Evolutionary conservation across 768 basidiomycete genomes (phyloP), one percentile per base, ranked within the genome.

Genomic region (Boletus sp.): DNA sequence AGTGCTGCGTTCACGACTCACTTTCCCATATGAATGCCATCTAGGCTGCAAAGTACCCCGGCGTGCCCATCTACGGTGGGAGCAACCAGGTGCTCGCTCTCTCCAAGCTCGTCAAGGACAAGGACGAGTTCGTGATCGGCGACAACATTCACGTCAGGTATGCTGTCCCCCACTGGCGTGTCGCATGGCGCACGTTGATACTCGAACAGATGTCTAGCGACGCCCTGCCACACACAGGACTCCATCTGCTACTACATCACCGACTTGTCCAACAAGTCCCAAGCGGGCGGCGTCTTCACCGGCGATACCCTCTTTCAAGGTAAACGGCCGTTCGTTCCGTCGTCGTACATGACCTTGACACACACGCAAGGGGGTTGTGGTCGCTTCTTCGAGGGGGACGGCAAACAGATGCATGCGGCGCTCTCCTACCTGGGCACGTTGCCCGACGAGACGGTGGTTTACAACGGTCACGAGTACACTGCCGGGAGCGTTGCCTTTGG

Each of bases 401-500:
- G 81, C 15, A 74, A 78, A 14, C 81, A 93, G 73, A 98, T 98
- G 96, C 79, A 90, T 64, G 73, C 77, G 0, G 87, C 95, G 2
- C 75, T 89, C 6, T 78, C 78, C 30, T 78, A 83, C 67, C 79
- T 98, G 54, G 85, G 78, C 12, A 80, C 80, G 0, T 79, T 98
- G 20, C 94, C 95, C 0, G 79, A 87, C 64, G 77, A 85, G 54
- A 98, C 94, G 1, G 71, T 90, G 47, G 85, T 91, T 11, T 93
- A 90, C 76, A 85, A 86, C 64, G 95, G 96, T 0, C 95, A 98
- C 74, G 95, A 98, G 71, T 97, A 97, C 76, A 96, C 94, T 7
- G 75, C 75, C 3, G 81, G 82, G 37, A 94, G 80, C 64, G 73
- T 86, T 41, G 82, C 84, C 15, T 97, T 96, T 71, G 93, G 79